Evolutionary conservation across 139 green algal species (phyloP).

Genomic region (Eudorina sp.): DNA sequence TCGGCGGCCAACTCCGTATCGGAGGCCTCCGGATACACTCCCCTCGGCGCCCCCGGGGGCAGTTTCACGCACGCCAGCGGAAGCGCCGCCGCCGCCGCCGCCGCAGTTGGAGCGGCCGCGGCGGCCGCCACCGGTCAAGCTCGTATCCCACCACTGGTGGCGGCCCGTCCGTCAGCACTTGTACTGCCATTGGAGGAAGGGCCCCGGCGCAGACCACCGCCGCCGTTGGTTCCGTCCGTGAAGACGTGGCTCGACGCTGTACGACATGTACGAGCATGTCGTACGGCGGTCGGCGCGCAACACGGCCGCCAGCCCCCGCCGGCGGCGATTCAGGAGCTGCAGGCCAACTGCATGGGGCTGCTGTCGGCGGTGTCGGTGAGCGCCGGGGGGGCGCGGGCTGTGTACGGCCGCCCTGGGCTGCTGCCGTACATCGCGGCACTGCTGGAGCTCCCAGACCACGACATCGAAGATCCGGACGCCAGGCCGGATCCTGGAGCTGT

Average conservation of each 20-base stretch:
- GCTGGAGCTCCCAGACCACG: background rate
- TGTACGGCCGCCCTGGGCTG: background rate
- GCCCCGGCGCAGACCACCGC: background rate
- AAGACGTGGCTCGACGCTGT: background rate
- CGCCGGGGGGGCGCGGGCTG: background rate
- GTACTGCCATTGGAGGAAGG: background rate
- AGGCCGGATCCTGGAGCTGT: conserved; percentile 10
- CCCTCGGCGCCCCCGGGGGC: background rate
- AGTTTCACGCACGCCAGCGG: background rate
- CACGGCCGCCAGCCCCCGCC: too few relatives aligned
- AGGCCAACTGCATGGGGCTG: conserved; percentile 1
- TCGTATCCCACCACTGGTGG: background rate
- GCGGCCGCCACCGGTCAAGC: too few relatives aligned
- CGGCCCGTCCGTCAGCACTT: background rate
- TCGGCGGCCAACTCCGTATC: background rate
- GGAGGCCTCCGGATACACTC: background rate
- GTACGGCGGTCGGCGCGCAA: background rate
- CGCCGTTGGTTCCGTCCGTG: background rate
- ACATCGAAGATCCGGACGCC: background rate
- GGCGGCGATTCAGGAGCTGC: background rate
- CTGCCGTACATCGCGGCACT: conserved; percentile 5
- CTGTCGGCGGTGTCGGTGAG: conserved; percentile 13
- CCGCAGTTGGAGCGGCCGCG: background rate
- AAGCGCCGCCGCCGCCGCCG: background rate
- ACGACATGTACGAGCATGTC: background rate